Evolutionary conservation across 164 flowering plant species (phyloP).

Genomic region (Stephania cephalantha): DNA sequence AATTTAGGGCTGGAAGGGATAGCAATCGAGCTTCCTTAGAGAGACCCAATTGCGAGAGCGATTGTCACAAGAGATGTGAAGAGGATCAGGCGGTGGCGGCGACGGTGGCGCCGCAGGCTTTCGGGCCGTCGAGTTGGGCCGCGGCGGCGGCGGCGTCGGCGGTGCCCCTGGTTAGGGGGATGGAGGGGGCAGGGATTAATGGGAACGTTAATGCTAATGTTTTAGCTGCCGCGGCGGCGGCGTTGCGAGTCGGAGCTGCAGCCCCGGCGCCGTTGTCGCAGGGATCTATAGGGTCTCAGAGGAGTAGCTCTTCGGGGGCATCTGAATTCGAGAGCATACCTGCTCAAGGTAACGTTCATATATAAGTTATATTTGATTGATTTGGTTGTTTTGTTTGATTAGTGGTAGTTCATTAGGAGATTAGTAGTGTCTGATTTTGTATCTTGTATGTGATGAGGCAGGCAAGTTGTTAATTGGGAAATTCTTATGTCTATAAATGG

Average conservation of each 20-base stretch:
- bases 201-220: slow-evolving; percentile 15
- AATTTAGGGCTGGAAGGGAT: slow-evolving; percentile 19
- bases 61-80: not conserved
- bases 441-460: no score
- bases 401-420: no score
- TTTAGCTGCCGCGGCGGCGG: slow-evolving; percentile 2
- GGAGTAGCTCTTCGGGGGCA: slow-evolving; percentile 47
- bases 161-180: slow-evolving; percentile 16
- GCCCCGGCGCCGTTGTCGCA: slow-evolving; percentile 20
- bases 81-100: slow-evolving; percentile 27
- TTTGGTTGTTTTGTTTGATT: no score
- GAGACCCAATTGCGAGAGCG: slow-evolving; percentile 12
- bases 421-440: no score
- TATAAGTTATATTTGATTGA: no score
- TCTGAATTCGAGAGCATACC: slow-evolving; percentile 38
- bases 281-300: slow-evolving; percentile 43
- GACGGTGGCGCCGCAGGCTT: slow-evolving; percentile 9
- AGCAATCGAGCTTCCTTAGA: slow-evolving; percentile 4
- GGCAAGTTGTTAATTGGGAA: no score
- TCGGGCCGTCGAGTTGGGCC: slow-evolving; percentile 27
- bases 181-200: slow-evolving; percentile 9
- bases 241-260: not conserved
- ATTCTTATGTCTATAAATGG: no score
- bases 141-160: slow-evolving; percentile 2
- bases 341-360: slow-evolving; percentile 32